phyloP scores from a whole-genome alignment of 78 protist genomes.

The Dictyostelium brefeldianum region DNA sequence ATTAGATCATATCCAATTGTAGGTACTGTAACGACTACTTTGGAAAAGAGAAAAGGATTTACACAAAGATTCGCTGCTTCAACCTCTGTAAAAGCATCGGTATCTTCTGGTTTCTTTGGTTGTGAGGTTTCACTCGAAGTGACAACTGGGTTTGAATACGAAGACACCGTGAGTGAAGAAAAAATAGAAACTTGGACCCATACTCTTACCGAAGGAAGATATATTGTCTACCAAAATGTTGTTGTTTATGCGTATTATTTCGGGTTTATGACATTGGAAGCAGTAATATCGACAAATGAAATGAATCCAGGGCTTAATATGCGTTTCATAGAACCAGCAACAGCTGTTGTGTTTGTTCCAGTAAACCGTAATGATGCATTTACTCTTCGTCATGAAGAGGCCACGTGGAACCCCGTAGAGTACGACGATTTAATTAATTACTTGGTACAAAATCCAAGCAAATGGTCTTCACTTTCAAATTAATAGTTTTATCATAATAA shows the following conservation, averaged over 20 bases:
- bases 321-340: neutral
- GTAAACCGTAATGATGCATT: neutral
- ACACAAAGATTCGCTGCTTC: neutral
- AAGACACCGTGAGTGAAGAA: neutral
- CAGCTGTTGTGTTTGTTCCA: neutral
- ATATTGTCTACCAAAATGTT: constrained; percentile 3
- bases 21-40: neutral
- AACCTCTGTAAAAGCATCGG: neutral
- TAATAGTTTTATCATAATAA: no score
- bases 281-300: neutral
- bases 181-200: neutral
- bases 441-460: neutral
- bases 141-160: neutral
- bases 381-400: neutral
- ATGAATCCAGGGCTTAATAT: neutral
- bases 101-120: neutral
- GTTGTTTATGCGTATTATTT: neutral
- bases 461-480: no score
- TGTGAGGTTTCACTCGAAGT: neutral
- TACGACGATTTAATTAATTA: neutral
- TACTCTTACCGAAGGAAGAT: neutral
- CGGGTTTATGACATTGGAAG: neutral
- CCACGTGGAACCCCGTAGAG: neutral
- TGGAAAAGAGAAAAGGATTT: neutral
- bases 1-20: neutral